Evolutionary conservation across 345 rosid species (phyloP).

Genomic region (Murraya paniculata): DNA sequence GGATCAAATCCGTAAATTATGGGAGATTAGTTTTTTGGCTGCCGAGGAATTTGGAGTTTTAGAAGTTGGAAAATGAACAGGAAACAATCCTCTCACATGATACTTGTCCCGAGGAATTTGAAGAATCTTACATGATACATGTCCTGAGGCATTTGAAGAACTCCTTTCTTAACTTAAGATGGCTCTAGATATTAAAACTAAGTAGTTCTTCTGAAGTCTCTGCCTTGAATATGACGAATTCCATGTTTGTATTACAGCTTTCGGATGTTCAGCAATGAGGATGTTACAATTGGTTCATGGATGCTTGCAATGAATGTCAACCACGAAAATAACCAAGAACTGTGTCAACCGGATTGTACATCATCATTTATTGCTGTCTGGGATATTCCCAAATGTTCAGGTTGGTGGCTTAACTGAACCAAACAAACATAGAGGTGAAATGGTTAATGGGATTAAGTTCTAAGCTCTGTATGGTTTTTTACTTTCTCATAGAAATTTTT

Average conservation of each 20-base stretch:
- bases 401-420: slow-evolving; percentile 36
- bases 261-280: slow-evolving; percentile 97
- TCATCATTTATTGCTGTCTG: slow-evolving; percentile 72
- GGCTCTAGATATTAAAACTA: neutral
- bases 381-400: slow-evolving; percentile 97
- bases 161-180: neutral
- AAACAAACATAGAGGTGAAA: slow-evolving; percentile 4
- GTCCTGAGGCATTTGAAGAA: neutral
- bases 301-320: slow-evolving; percentile 96
- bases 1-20: neutral
- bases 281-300: slow-evolving; percentile 95
- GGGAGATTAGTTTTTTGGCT: neutral
- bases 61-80: too few relatives aligned
- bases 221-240: neutral
- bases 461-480: neutral
- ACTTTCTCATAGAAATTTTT: neutral
- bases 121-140: neutral
- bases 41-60: neutral
- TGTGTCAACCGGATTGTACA: slow-evolving; percentile 71
- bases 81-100: too few relatives aligned
- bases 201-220: neutral
- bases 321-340: slow-evolving; percentile 68
- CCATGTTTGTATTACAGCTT: slow-evolving; percentile 47
- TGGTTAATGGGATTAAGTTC: neutral
- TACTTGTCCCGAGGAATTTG: neutral